Evolutionary conservation across 1,284 basidiomycete genomes (phyloP), one percentile per base, ranked within the genome.

Genomic region (Meripilus lineatus): DNA sequence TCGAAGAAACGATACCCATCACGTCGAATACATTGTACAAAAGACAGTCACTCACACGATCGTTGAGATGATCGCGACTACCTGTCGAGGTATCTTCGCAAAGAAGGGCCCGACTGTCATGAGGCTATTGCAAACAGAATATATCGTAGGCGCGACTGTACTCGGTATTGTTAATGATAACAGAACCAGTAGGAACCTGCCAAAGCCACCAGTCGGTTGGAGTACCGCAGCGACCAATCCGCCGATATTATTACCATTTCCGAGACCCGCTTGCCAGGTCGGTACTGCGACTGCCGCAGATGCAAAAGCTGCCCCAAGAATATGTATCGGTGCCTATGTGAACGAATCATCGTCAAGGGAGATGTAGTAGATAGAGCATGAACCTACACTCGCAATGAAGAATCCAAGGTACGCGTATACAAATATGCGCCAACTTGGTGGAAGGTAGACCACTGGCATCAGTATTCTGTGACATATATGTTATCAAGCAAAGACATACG

Each of bases 41-140:
- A 10, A 20, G 21, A 6, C 38, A 49, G 55, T 51, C 25, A 66
- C 65, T 42, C 42, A 79, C 78, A 92, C 79, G n/a, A 75, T 83
- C 17, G 77, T 82, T 3, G 85, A 84, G 30, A 89, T 58, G 13
- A 86, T 52, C 3, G 89, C 77, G 52, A 84, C 77, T 25, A 88
- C 66, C 63, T 84, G 90, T 45, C 89, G 72, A 2, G 90, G 89
- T 3, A 91, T 67, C 28, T 66, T 62, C 15, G 70, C 62, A 47
- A 78, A 73, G 22, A 79, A 46, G 56, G 81, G 58, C 3, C 80
- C 65, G 15, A 86, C 67, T 8, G 85, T 74, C 75, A 89, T 85
- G 50, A 86, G 74, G 48, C 79, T 84, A 35, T 81, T 76, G 17
- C 84, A 82, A 52, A 83, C 85, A 3, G 81, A 81, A 58, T 90